Evolutionary conservation across 352 stramenopile species (phyloP).

Genomic region (Phytopythium helicoides): DNA sequence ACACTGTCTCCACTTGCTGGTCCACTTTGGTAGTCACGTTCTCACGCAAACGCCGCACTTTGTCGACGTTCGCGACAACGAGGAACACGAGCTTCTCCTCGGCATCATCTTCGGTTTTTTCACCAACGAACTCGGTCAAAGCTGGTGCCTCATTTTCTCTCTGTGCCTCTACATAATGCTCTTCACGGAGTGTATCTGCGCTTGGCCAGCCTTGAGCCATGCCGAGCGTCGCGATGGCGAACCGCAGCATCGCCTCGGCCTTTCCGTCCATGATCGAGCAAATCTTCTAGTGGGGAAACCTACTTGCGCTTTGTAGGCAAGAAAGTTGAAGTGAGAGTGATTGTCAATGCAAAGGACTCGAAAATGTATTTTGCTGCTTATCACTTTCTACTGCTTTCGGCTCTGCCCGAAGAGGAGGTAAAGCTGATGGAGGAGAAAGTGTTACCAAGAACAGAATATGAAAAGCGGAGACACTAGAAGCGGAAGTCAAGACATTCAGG

Average conservation of each 20-base stretch:
- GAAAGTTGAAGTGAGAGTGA: constrained; percentile 5
- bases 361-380: not conserved
- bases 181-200: too few species aligned
- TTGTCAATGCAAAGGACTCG: not conserved
- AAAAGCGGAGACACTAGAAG: not conserved
- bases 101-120: too few species aligned
- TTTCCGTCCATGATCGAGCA: constrained; percentile 22
- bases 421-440: not conserved
- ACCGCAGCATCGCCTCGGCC: constrained; percentile 27
- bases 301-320: not conserved
- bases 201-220: constrained; percentile 18
- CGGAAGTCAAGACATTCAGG: not conserved
- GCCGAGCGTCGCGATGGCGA: constrained; percentile 37
- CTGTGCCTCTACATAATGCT: not conserved
- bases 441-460: not conserved
- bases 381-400: too few species aligned
- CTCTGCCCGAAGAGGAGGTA: too few species aligned
- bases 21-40: not conserved
- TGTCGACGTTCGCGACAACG: not conserved
- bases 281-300: too few species aligned
- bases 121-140: too few species aligned
- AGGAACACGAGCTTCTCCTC: too few species aligned
- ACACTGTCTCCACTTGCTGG: not conserved
- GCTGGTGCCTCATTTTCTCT: too few species aligned
- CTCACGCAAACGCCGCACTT: not conserved